These are phyloP conservation scores for Microdochium bolleyi DNA, from an alignment of 2,329 filamentous ascomycete species.

Conservation along the genomic window DNA sequence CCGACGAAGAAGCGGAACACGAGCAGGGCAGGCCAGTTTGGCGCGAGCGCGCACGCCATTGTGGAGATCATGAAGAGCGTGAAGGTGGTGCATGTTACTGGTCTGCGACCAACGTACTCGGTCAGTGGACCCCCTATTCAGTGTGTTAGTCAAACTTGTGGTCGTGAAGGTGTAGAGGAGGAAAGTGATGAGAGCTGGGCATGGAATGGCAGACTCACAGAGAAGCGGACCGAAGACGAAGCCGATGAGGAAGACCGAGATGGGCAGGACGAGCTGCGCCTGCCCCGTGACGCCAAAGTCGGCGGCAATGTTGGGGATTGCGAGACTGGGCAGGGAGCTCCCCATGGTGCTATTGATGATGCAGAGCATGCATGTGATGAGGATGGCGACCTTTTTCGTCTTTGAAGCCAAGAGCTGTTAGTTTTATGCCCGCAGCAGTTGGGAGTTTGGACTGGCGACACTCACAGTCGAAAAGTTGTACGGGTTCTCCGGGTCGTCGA, in stretches of 20 bases:
- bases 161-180: not conserved
- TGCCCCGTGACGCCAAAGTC: constrained; percentile 47
- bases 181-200: not conserved
- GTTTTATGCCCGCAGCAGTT: constrained; percentile 2
- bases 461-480: constrained; percentile 36
- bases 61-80: constrained; percentile 40
- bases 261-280: constrained; percentile 42
- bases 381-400: constrained; percentile 44
- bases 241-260: constrained; percentile 56
- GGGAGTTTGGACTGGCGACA: not conserved
- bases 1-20: constrained; percentile 47
- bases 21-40: constrained; percentile 42
- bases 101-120: constrained; percentile 54
- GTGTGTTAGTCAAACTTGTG: not conserved
- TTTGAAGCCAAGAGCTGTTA: constrained; percentile 15
- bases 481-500: constrained; percentile 41
- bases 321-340: constrained; percentile 56
- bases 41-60: constrained; percentile 47
- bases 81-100: constrained; percentile 36
- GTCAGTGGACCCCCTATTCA: constrained; percentile 51
- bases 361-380: constrained; percentile 46
- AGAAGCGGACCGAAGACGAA: constrained; percentile 45
- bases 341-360: constrained; percentile 64
- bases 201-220: constrained; percentile 10
- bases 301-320: constrained; percentile 45